These are phyloP conservation scores for Penicillium taxi DNA, from an alignment of 495 filamentous ascomycete species.

Conservation along the genomic window DNA sequence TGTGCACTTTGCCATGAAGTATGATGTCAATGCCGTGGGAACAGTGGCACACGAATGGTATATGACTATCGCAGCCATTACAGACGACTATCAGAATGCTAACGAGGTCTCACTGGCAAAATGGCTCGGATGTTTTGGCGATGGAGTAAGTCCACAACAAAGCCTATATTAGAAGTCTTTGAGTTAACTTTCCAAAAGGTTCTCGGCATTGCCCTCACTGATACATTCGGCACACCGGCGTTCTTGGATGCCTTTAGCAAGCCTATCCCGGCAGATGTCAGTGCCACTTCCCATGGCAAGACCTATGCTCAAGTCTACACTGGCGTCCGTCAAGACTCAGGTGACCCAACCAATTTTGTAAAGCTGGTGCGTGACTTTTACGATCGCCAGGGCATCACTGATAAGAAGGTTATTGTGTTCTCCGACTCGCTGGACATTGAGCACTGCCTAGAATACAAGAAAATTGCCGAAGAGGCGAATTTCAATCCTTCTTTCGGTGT, in stretches of 20 bases:
- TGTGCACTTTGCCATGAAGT: slow-evolving; percentile 93
- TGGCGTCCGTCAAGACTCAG: slow-evolving; percentile 90
- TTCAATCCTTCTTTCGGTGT: slow-evolving; percentile 85
- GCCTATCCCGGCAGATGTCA: slow-evolving; percentile 30
- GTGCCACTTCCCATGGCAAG: slow-evolving; percentile 12
- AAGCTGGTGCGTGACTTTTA: slow-evolving; percentile 84
- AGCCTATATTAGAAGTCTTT: neutral
- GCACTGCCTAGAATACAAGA: slow-evolving; percentile 81
- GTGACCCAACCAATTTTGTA: slow-evolving; percentile 76
- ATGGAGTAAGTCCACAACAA: slow-evolving; percentile 49
- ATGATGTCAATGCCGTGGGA: slow-evolving; percentile 71
- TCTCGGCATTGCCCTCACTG: slow-evolving; percentile 88
- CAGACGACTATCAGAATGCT: slow-evolving; percentile 71
- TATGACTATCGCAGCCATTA: slow-evolving; percentile 93
- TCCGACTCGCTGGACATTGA: slow-evolving; percentile 92
- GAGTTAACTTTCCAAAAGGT: slow-evolving; percentile 35
- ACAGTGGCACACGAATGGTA: slow-evolving; percentile 99
- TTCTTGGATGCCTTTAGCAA: slow-evolving; percentile 80
- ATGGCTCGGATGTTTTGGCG: slow-evolving; percentile 88
- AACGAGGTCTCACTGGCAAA: slow-evolving; percentile 75
- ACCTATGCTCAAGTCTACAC: slow-evolving; percentile 82
- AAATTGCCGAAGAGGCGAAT: slow-evolving; percentile 65
- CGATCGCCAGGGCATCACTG: slow-evolving; percentile 61
- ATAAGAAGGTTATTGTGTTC: slow-evolving; percentile 91
- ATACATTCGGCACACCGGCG: slow-evolving; percentile 89